Percentiles rank a stretch among this genome's conserved stretches.
Conservation (phyloP, 176 grass and related monocot species). For the Oryza coarctata region DNA sequence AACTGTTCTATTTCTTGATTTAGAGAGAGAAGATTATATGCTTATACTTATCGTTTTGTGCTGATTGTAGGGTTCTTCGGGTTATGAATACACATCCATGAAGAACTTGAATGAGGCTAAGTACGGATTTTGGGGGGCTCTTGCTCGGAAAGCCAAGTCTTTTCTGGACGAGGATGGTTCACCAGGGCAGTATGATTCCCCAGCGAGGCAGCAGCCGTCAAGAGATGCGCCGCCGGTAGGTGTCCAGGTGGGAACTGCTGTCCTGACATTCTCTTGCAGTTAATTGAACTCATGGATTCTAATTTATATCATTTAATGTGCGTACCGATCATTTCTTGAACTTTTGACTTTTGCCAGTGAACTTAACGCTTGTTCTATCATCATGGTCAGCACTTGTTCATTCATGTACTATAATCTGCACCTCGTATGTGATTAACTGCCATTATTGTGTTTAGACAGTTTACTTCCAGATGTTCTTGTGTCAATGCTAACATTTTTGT, state of each 20-base stretch:
- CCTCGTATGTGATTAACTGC: slow-evolving; percentile 12
- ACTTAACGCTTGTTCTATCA: slow-evolving; percentile 3
- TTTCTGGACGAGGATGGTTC: slow-evolving; percentile 80
- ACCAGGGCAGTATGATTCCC: slow-evolving; percentile 44
- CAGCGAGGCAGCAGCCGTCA: slow-evolving; percentile 30
- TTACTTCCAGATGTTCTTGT: slow-evolving; percentile 25
- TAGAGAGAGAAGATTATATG: not conserved
- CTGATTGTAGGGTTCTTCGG: slow-evolving; percentile 56
- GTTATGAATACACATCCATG: slow-evolving; percentile 79
- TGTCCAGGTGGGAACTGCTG: slow-evolving; percentile 48
- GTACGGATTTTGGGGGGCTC: slow-evolving; percentile 78
- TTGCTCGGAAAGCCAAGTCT: slow-evolving; percentile 81
- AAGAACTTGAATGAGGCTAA: slow-evolving; percentile 88
- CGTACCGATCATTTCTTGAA: slow-evolving; percentile 26
- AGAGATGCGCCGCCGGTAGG: slow-evolving; percentile 38
- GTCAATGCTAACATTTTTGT: slow-evolving; percentile 26
- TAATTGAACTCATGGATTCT: slow-evolving; percentile 10
- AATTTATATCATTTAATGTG: slow-evolving; percentile 12
- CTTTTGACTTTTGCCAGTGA: slow-evolving; percentile 11
- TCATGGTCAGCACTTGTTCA: not conserved
- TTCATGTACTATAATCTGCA: slow-evolving; percentile 6
- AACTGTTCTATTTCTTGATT: not conserved
- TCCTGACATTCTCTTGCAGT: slow-evolving; percentile 6
- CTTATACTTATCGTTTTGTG: not conserved
- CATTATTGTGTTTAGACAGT: slow-evolving; percentile 22